Evolutionary conservation across 805 yeast species (phyloP).

Genomic region (Zygoascus biomembranicola): DNA sequence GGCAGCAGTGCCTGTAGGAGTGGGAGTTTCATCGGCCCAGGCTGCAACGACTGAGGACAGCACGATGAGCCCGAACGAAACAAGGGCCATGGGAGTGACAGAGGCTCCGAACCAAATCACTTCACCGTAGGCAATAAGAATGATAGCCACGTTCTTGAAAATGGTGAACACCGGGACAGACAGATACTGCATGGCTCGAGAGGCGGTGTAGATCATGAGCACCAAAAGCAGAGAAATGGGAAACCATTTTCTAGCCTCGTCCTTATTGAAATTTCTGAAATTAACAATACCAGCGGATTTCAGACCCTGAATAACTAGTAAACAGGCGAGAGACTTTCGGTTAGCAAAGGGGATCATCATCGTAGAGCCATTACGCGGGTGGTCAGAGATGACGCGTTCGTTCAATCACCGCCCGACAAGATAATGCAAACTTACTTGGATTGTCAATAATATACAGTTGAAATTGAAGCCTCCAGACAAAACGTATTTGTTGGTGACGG

Average conservation of each 20-base stretch:
- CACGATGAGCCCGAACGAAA: constrained; percentile 87
- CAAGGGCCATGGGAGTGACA: constrained; percentile 82
- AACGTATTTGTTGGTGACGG: constrained; percentile 93
- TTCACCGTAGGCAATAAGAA: constrained; percentile 96
- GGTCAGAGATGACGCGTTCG: too few relatives aligned
- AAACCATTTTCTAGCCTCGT: constrained; percentile 89
- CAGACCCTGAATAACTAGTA: constrained; percentile 60
- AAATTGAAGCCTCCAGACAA: constrained; percentile 72
- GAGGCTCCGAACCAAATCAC: constrained; percentile 93
- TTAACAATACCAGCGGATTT: constrained; percentile 70
- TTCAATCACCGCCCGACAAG: background rate
- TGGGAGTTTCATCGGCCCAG: constrained; percentile 61
- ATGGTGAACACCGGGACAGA: constrained; percentile 95
- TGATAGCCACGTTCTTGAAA: constrained; percentile 94
- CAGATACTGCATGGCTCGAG: constrained; percentile 87
- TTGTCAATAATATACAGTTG: constrained; percentile 82
- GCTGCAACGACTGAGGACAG: constrained; percentile 94
- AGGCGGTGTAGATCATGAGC: constrained; percentile 90
- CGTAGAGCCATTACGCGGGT: too few relatives aligned
- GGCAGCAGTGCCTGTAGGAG: constrained; percentile 32
- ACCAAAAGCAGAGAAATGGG: constrained; percentile 89
- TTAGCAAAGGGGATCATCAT: too few relatives aligned
- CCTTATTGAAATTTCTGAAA: constrained; percentile 75
- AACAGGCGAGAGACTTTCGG: constrained; percentile 58
- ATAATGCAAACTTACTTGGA: constrained; percentile 44